phyloP scores from a whole-genome alignment of 2,329 filamentous ascomycete genomes.

The Penicillium glabrum region DNA sequence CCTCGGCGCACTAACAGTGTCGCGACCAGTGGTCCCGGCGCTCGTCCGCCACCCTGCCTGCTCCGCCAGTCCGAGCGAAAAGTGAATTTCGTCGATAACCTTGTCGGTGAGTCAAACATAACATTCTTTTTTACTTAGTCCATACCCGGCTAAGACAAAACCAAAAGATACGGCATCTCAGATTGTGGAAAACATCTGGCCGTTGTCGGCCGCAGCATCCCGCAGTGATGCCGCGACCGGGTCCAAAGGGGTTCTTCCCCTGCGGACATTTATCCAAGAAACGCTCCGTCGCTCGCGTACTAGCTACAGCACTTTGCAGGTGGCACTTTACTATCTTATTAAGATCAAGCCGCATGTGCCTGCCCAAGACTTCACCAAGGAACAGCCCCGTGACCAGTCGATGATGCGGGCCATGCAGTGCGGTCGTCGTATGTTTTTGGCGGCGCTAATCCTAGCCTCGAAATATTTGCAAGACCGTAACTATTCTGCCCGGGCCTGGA shows the following conservation, averaged over 20 bases:
- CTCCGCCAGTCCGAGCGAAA: conserved; percentile 89
- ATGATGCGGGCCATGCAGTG: conserved; percentile 83
- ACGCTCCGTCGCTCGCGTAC: conserved; percentile 91
- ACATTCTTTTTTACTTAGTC: conserved; percentile 22
- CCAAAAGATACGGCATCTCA: conserved; percentile 87
- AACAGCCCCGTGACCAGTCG: conserved; percentile 72
- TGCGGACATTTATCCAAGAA: conserved; percentile 96
- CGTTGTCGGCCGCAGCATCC: conserved; percentile 77
- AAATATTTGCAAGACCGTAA: conserved; percentile 98
- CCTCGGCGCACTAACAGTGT: conserved; percentile 56
- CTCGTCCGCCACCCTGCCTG: conserved; percentile 70
- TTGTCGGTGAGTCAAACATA: conserved; percentile 78
- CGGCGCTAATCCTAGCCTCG: conserved; percentile 90
- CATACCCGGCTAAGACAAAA: conserved; percentile 24
- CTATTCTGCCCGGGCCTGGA: conserved; percentile 96
- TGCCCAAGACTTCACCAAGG: conserved; percentile 78
- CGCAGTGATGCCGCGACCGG: conserved; percentile 65
- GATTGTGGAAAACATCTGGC: conserved; percentile 97
- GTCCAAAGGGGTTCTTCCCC: conserved; percentile 75
- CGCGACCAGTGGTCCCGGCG: conserved; percentile 47
- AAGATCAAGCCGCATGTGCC: conserved; percentile 90
- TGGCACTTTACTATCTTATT: conserved; percentile 93
- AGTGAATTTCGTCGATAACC: conserved; percentile 91
- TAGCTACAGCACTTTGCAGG: conserved; percentile 95
- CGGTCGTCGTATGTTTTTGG: conserved; percentile 94